phyloP scores from a whole-genome alignment of 2,329 filamentous ascomycete species.

The Periconia digitata region DNA sequence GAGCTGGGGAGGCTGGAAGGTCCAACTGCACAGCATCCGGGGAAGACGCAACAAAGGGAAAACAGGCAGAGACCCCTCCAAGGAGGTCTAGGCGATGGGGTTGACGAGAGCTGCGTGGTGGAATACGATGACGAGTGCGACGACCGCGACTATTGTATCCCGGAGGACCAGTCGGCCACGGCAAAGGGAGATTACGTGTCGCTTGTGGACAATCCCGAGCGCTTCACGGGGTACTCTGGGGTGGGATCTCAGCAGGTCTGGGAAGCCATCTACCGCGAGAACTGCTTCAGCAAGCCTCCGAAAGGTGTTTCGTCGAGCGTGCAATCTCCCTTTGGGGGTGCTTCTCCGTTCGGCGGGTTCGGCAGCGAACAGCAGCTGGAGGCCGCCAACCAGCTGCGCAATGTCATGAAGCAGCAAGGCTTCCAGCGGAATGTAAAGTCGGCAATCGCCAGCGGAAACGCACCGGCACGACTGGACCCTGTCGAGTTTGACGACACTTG shows the following conservation, averaged over 20 bases:
- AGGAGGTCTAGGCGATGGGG: slow-evolving; percentile 78
- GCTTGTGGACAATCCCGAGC: slow-evolving; percentile 87
- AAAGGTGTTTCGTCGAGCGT: slow-evolving; percentile 33
- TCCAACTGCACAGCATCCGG: slow-evolving; percentile 86
- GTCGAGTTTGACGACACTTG: slow-evolving; percentile 88
- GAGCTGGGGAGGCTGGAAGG: slow-evolving; percentile 91
- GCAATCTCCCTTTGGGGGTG: slow-evolving; percentile 42
- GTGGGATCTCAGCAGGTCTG: slow-evolving; percentile 85
- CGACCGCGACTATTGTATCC: slow-evolving; percentile 93
- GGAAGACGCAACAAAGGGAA: slow-evolving; percentile 70
- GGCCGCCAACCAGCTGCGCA: slow-evolving; percentile 63
- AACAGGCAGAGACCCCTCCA: slow-evolving; percentile 73
- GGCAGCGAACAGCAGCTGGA: slow-evolving; percentile 49
- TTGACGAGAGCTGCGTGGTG: slow-evolving; percentile 93
- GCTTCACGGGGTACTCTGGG: slow-evolving; percentile 92
- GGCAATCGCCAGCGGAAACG: slow-evolving; percentile 53
- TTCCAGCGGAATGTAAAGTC: slow-evolving; percentile 63
- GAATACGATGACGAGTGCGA: slow-evolving; percentile 98
- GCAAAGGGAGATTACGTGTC: slow-evolving; percentile 96
- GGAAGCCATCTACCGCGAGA: slow-evolving; percentile 96
- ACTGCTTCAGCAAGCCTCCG: slow-evolving; percentile 73
- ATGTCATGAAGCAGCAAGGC: slow-evolving; percentile 62
- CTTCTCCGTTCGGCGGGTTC: slow-evolving; percentile 45
- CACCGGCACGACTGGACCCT: slow-evolving; percentile 62
- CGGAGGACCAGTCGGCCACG: slow-evolving; percentile 84